These are phyloP conservation scores for Aegilops sharonensis DNA, from an alignment of 176 grass and related monocot genomes.

Conservation along the genomic window DNA sequence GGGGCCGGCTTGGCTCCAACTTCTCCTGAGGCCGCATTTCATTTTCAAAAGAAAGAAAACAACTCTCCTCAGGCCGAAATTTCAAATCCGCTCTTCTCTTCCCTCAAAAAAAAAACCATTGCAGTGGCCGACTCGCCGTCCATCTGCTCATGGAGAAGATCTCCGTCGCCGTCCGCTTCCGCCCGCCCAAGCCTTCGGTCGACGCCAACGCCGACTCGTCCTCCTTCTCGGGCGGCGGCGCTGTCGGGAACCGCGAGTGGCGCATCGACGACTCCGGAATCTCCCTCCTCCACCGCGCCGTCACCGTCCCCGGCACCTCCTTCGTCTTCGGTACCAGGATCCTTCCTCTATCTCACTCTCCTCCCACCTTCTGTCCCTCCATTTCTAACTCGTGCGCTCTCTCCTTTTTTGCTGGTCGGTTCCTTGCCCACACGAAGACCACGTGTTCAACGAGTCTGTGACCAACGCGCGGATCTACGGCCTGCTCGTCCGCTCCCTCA, in stretches of 20 bases:
- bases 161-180: slow-evolving; percentile 90
- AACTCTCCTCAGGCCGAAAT: slow-evolving; percentile 4
- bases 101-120: not conserved
- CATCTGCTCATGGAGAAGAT: slow-evolving; percentile 77
- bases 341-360: not conserved
- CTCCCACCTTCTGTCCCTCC: not conserved
- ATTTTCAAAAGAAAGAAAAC: too few relatives aligned
- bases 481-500: slow-evolving; percentile 61
- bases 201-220: not conserved
- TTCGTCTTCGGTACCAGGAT: slow-evolving; percentile 70
- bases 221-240: slow-evolving; percentile 3
- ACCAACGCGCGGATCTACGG: slow-evolving; percentile 67
- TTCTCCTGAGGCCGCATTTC: too few relatives aligned
- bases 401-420: not conserved
- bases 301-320: slow-evolving; percentile 48
- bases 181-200: slow-evolving; percentile 29
- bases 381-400: not conserved
- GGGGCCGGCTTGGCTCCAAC: too few relatives aligned
- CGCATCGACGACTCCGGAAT: slow-evolving; percentile 62
- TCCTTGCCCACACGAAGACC: slow-evolving; percentile 42
- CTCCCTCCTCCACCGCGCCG: slow-evolving; percentile 52
- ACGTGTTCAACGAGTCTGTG: slow-evolving; percentile 65
- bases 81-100: slow-evolving; percentile 34
- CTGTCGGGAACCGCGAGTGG: slow-evolving; percentile 51
- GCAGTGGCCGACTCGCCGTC: not conserved